Evolutionary conservation across 2,329 filamentous ascomycete genomes (phyloP).

Genomic region (Talaromyces sp.): DNA sequence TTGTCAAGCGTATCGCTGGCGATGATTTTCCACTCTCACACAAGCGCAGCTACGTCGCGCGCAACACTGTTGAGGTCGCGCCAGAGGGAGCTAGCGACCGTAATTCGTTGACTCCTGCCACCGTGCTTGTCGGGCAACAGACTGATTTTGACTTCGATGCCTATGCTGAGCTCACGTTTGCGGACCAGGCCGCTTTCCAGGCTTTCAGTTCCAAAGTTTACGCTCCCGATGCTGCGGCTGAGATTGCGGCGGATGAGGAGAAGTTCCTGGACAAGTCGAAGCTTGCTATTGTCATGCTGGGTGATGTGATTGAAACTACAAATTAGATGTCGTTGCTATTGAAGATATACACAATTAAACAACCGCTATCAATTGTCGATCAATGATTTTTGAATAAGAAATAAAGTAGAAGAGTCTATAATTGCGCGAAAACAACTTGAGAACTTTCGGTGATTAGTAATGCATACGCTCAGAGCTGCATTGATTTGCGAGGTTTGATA

Average conservation of each 20-base stretch:
- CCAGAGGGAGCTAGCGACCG: slow-evolving; percentile 12
- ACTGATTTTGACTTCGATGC: slow-evolving; percentile 25
- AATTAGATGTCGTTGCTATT: too few relatives aligned
- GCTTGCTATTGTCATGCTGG: slow-evolving; percentile 15
- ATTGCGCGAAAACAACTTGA: too few relatives aligned
- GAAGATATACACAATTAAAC: too few relatives aligned
- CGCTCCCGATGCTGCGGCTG: slow-evolving; percentile 17
- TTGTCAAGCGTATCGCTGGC: slow-evolving; percentile 22
- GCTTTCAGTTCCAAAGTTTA: slow-evolving; percentile 18
- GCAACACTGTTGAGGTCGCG: slow-evolving; percentile 9
- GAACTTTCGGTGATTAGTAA: too few relatives aligned
- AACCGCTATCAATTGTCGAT: too few relatives aligned
- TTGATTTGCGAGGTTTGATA: too few relatives aligned
- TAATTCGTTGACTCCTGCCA: slow-evolving; percentile 21
- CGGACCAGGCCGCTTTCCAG: slow-evolving; percentile 19
- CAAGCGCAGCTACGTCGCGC: slow-evolving; percentile 23
- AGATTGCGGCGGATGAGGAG: slow-evolving; percentile 27
- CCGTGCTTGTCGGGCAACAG: slow-evolving; percentile 21
- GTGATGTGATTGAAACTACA: slow-evolving; percentile 12
- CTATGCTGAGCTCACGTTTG: slow-evolving; percentile 23
- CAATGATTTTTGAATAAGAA: too few relatives aligned
- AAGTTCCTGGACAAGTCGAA: slow-evolving; percentile 22
- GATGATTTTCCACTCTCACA: slow-evolving; percentile 24
- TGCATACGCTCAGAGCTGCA: too few relatives aligned
- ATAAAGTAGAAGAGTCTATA: too few relatives aligned